phyloP scores from a whole-genome alignment of 2,329 filamentous ascomycete genomes.

The Venturiaceae sp. region DNA sequence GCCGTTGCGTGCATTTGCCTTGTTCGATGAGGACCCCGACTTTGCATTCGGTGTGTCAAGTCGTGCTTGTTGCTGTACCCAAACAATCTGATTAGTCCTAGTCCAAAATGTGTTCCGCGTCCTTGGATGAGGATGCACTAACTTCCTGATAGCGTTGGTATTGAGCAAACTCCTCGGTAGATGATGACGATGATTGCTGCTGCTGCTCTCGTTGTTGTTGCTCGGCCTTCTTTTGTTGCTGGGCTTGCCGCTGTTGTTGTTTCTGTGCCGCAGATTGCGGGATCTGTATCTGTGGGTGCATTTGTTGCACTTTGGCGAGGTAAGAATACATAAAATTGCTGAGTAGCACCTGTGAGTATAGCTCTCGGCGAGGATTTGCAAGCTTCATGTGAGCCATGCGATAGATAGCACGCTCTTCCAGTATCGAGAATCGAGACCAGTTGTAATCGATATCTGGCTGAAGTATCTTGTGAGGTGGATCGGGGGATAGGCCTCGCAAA shows the following conservation, averaged over 20 bases:
- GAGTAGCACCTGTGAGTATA: conserved; percentile 89
- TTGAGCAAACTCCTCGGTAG: neutral
- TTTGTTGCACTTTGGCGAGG: conserved; percentile 94
- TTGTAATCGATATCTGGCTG: conserved; percentile 89
- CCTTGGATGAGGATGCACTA: neutral
- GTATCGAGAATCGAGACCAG: conserved; percentile 89
- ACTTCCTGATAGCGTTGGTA: conserved; percentile 6
- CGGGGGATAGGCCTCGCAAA: conserved; percentile 68
- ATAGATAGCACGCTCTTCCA: conserved; percentile 95
- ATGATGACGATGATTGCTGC: neutral
- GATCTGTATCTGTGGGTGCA: conserved; percentile 92
- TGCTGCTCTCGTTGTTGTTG: conserved; percentile 17
- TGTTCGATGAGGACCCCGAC: neutral
- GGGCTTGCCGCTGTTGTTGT: conserved; percentile 40
- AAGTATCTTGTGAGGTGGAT: conserved; percentile 58
- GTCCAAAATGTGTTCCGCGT: neutral
- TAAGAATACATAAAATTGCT: conserved; percentile 99
- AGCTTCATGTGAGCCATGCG: conserved; percentile 98
- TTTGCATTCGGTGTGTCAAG: neutral
- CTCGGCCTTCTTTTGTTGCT: conserved; percentile 21
- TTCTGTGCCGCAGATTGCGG: conserved; percentile 70
- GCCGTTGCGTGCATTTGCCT: neutral
- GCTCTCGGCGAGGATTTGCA: conserved; percentile 84
- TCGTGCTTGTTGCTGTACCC: neutral
- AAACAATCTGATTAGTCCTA: neutral